Conservation (phyloP, 345 rosid species). For the Firmiana major region DNA sequence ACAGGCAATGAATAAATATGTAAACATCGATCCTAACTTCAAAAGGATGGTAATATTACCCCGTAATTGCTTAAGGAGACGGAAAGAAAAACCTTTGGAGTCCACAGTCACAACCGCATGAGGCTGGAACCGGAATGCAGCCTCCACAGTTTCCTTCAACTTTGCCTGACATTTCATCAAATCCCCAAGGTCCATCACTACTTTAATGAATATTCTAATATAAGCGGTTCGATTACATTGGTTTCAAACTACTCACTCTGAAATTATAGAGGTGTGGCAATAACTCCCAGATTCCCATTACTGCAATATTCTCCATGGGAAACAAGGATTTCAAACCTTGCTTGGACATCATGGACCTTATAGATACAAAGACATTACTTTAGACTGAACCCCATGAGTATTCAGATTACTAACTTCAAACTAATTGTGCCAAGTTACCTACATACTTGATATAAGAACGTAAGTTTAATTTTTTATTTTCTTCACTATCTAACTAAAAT, state of each 20-base stretch:
- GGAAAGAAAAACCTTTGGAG: constrained; percentile 92
- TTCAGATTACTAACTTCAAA: constrained; percentile 3
- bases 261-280: constrained; percentile 73
- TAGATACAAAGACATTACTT: neutral
- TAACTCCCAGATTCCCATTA: constrained; percentile 92
- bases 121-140: constrained; percentile 66
- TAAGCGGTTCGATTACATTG: neutral
- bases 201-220: neutral
- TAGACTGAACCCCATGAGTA: neutral
- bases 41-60: constrained; percentile 36
- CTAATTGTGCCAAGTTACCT: neutral
- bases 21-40: constrained; percentile 16
- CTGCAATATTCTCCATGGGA: constrained; percentile 86
- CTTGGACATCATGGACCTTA: constrained; percentile 70
- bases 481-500: neutral
- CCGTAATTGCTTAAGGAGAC: constrained; percentile 66
- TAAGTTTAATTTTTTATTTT: neutral
- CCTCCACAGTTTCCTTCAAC: constrained; percentile 66
- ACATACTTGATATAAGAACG: neutral
- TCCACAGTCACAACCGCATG: constrained; percentile 89
- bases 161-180: constrained; percentile 42
- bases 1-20: constrained; percentile 16
- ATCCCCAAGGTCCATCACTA: neutral
- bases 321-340: constrained; percentile 68
- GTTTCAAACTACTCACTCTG: constrained; percentile 53